Base-by-base conservation (phyloP, 2,329 filamentous ascomycete species). In the Aspergillus sp. region DNA sequence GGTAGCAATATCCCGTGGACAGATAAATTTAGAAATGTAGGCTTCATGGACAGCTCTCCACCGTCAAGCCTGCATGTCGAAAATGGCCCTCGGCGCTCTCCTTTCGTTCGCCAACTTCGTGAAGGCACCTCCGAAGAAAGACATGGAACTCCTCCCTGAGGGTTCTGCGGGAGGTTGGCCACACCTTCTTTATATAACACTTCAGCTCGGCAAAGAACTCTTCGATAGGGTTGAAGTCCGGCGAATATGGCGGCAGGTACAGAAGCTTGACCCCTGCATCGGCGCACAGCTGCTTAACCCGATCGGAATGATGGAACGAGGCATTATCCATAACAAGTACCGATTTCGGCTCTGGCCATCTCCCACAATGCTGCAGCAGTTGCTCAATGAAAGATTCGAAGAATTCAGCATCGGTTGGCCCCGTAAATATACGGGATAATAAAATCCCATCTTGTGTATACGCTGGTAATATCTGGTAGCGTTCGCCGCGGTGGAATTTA, bases 301-400 rank as follows among this genome's bases (percentile, higher is more conserved):
- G 5, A 4, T 26, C 24, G 2, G 24, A 5, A 6, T 8, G 8
- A 9, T 26, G 24, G 7, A 26, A 26, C 2, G 24, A 26, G 2
- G 24, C 24, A 26, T 26, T 26, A 8, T 26, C 24, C 24, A 26
- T 26, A 26, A 26, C 8, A 7, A 26, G 2, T 7, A 26, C 24
- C 2, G 24, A 26, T 6, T 26, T 26, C 5, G 7, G 24, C 24
- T 26, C 24, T 26, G 8, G 5, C 53, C 55, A 68, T 43, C 47
- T 54, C 9, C 54, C 47, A 56, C 59, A 70, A 36, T 66, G 56
- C 13, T 58, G 53, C 9, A 70, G 60, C 24, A 69, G 60, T 53
- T 67, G 52, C 33, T 59, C 55, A 50, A 70, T 62, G 45, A 67
- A 70, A 45, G 64, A 59, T 47, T 69, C 58, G 53, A 72, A 72